Percentiles rank a stretch among this genome's conserved stretches.
phyloP scores from a whole-genome alignment of 1,284 basidiomycete species.

The Trichosporon sp. region DNA sequence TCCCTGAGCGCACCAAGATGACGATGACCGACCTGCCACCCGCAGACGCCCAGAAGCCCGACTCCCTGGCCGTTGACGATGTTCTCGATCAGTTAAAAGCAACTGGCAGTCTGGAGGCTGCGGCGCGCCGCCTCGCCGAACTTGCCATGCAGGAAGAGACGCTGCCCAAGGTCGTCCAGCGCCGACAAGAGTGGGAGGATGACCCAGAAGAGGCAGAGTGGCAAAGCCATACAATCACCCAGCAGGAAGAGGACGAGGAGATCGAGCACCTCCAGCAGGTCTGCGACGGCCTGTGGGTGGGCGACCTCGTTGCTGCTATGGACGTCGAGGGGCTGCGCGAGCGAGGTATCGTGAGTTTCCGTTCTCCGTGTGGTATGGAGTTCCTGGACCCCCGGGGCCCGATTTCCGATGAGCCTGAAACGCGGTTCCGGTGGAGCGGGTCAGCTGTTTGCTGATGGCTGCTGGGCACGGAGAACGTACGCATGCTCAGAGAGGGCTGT shows the following conservation, averaged over 20 bases:
- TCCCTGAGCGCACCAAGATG: conserved; percentile 11
- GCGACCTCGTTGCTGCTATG: conserved; percentile 46
- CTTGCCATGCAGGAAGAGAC: conserved; percentile 4
- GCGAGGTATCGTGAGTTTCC: conserved; percentile 38
- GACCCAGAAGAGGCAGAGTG: conserved; percentile 33
- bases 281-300: conserved; percentile 45
- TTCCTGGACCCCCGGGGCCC: too few species aligned
- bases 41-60: conserved; percentile 33
- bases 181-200: conserved; percentile 16
- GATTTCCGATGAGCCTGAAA: neutral
- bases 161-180: neutral
- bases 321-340: conserved; percentile 36
- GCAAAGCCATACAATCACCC: conserved; percentile 15
- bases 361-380: too few species aligned
- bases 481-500: too few species aligned
- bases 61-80: conserved; percentile 36
- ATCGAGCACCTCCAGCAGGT: conserved; percentile 43
- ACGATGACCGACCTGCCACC: conserved; percentile 21
- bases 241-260: conserved; percentile 20
- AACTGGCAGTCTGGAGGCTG: conserved; percentile 32
- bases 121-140: conserved; percentile 29
- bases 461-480: too few species aligned
- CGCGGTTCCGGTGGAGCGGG: too few species aligned
- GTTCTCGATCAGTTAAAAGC: conserved; percentile 32
- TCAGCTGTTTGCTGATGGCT: too few species aligned